Evolutionary conservation across 2,329 filamentous ascomycete genomes (phyloP).

Genomic region (Tolypocladium paradoxum): DNA sequence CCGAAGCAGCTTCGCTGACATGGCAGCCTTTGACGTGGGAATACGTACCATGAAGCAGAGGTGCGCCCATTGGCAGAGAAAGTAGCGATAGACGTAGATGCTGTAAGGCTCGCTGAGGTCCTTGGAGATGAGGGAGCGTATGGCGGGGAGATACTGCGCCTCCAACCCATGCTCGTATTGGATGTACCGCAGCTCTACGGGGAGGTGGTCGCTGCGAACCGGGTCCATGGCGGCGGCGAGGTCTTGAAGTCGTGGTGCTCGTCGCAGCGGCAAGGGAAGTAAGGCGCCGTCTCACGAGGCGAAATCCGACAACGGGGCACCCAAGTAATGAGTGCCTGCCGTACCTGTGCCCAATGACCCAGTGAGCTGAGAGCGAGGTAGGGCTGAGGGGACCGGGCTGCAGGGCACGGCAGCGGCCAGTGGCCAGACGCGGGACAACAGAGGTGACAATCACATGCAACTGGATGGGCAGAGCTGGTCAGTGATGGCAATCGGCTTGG

Average conservation of each 20-base stretch:
- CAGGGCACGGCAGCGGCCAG: background rate
- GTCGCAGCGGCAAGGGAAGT: background rate
- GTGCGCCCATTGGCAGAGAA: constrained; percentile 94
- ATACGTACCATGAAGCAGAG: constrained; percentile 78
- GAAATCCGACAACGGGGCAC: background rate
- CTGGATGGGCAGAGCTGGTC: background rate
- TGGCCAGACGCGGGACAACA: background rate
- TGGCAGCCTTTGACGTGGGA: background rate
- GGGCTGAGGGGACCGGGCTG: background rate
- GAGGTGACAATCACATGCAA: background rate
- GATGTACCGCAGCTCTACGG: constrained; percentile 43
- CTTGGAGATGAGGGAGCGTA: constrained; percentile 86
- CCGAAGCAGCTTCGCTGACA: background rate
- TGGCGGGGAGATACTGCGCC: constrained; percentile 63
- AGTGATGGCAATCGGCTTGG: background rate
- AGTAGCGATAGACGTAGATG: constrained; percentile 98
- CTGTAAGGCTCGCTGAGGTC: constrained; percentile 97
- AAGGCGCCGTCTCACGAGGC: background rate
- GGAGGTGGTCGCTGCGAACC: constrained; percentile 22
- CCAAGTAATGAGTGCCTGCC: background rate
- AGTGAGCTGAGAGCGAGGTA: background rate
- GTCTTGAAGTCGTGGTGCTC: background rate
- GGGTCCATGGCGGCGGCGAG: constrained; percentile 13
- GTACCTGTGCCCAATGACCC: background rate
- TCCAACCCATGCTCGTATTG: constrained; percentile 54